Base-by-base conservation (phyloP, 176 grass and related monocot genomes). In the Puccinellia tenuiflora region DNA sequence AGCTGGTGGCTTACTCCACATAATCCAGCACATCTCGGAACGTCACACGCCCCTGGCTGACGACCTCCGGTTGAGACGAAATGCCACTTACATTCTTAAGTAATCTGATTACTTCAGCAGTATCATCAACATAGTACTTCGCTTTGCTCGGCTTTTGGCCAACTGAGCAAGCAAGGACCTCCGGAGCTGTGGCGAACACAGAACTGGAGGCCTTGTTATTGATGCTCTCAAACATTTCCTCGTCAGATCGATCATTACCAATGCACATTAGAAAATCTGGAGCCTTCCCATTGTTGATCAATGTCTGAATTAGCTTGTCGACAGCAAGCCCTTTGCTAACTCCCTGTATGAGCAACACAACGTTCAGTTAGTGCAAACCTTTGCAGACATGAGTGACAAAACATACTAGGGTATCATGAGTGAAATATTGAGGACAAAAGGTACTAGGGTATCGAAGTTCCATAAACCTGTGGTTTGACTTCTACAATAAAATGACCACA, bases 221-320 rank as follows among this genome's bases (percentile, higher is more conserved):
- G 62, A 93, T 93, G 79, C 81, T 88, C 84, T 98, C 87, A 79
- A 98, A 98, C 95, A 98, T 98, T 55, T 95, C 95, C 78, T 98
- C 95, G 2, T 98, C 92, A 20, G 95, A 98, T 68, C 87, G 88
- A 74, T 98, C 95, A 30, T 95, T 90, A 16, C 95, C 95, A 0
- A 98, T 75, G 67, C 95, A 98, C 95, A 90, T 90, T 18, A 95
- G 59, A 73, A 98, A 91, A 77, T 98, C 92, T 0, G 90, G 92
- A 17, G 90, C 22, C 61, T 93, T 91, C 43, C 92, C 87, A 12
- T 79, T 73, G n/a, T 77, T 61, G 28, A 77, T 79, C 35, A 95
- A 57, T 33, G 84, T 78, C 63, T 72, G 66, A 30, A 95, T 94
- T 55, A 95, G 76, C 64, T 93, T 98, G 37, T 95, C 83, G 39